Evolutionary conservation across 2,329 filamentous ascomycete species (phyloP).

Genomic region (Talaromyces amestolkiae): DNA sequence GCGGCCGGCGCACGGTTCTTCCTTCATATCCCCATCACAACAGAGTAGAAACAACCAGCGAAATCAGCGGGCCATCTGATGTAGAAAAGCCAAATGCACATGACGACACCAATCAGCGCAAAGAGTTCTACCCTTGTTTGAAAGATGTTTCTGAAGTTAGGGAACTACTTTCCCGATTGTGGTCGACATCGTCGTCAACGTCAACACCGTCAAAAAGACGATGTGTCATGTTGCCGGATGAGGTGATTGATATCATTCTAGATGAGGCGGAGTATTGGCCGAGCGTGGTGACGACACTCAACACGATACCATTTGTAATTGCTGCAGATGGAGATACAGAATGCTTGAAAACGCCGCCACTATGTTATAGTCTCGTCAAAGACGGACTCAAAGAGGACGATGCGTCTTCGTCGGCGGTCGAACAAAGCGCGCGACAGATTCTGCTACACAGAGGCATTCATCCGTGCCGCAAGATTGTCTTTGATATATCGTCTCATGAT

Average conservation of each 20-base stretch:
- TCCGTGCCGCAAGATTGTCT: constrained; percentile 41
- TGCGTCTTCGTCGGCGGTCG: background rate
- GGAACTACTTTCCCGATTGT: constrained; percentile 29
- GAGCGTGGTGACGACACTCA: constrained; percentile 23
- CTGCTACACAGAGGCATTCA: constrained; percentile 36
- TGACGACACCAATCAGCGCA: background rate
- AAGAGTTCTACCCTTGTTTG: constrained; percentile 28
- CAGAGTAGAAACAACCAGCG: constrained; percentile 13
- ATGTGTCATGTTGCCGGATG: constrained; percentile 31
- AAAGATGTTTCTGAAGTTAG: constrained; percentile 36
- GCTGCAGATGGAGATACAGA: constrained; percentile 35
- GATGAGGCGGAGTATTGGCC: constrained; percentile 36
- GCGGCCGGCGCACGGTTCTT: constrained; percentile 7
- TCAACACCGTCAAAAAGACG: constrained; percentile 13
- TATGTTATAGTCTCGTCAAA: constrained; percentile 33
- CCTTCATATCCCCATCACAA: constrained; percentile 10
- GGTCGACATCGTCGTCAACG: constrained; percentile 18
- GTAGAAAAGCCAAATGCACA: background rate
- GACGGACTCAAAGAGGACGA: constrained; percentile 4
- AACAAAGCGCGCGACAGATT: constrained; percentile 4
- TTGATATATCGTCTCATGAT: constrained; percentile 36
- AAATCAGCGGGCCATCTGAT: constrained; percentile 12
- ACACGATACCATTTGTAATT: constrained; percentile 24
- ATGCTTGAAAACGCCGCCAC: constrained; percentile 34
- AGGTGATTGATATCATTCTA: constrained; percentile 41